Evolutionary conservation across 1,139 yeast species (phyloP), one percentile per base, ranked within the genome.

Genomic region (Kazachstania sp.): DNA sequence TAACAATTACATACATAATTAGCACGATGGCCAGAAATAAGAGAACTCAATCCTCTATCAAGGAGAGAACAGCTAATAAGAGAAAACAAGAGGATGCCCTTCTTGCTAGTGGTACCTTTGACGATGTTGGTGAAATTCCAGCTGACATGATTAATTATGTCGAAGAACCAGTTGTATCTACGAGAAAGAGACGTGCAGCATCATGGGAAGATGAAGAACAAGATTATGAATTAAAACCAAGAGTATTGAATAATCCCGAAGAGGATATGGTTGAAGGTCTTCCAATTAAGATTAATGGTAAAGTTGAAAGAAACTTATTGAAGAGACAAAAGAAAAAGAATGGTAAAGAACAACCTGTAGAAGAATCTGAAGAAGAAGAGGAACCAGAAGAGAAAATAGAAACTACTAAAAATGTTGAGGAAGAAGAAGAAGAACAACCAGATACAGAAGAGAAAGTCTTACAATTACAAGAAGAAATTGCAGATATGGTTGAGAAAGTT

Each of bases 221-320:
- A 61, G 84, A 77, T 48, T 84, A 83, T 57, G 92, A 83, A 61
- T 63, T 74, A 54, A 68, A 59, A 49, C 87, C 90, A 2, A 71
- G 90, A 63, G 55, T 59, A 3, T 49, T 69, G 35, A 57, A 65
- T 18, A 68, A 71, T 13, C 49, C 49, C 16, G 68, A 66, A 32
- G 70, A 69, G 5, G 74, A 71, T 19, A 68, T 75, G 20, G 76
- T 78, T 3, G 96, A 86, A 61, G 82, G 86, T 11, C 73, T 90
- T 51, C 97, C 98, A 0, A 86, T 90, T 47, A 87, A 86, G 60
- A 74, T 75, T 23, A 72, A 79, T 51, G 96, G 95, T 50, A 75
- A 72, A 46, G 70, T 92, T 18, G 79, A 83, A 63, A 71, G 95
- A 59, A 83, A 80, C 12, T 56, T 70, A 41, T 64, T 63, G 31